Evolutionary conservation across 139 green algal genomes (phyloP).

Genomic region (Auxenochlorella protothecoides): DNA sequence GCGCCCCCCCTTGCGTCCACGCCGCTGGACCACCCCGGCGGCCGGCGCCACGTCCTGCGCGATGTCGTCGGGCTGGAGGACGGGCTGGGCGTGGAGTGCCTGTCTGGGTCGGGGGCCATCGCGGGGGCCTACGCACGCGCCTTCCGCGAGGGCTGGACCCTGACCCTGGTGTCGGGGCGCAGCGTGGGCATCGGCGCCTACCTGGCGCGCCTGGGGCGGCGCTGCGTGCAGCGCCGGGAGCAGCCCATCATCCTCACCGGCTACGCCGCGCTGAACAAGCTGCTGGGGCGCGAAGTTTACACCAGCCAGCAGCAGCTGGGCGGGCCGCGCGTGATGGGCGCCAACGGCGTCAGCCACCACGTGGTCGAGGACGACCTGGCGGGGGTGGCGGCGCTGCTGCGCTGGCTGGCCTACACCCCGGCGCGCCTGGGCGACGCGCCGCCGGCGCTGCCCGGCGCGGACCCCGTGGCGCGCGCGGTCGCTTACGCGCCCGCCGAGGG

Average conservation of each 20-base stretch:
- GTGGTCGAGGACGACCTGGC: conserved; percentile 89
- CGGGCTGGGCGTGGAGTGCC: conserved; percentile 93
- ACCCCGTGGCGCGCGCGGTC: conserved; percentile 54
- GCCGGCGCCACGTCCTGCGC: conserved; percentile 31
- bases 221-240: conserved; percentile 81
- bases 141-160: conserved; percentile 85
- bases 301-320: conserved; percentile 93
- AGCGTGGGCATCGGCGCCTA: conserved; percentile 98
- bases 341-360: conserved; percentile 90
- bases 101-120: conserved; percentile 90
- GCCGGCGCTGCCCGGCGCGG: conserved; percentile 43
- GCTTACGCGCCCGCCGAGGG: conserved; percentile 42
- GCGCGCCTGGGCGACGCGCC: conserved; percentile 38
- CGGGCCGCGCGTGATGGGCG: conserved; percentile 87
- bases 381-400: conserved; percentile 36
- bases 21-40: conserved; percentile 26
- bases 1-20: background rate
- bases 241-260: conserved; percentile 99
- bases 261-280: conserved; percentile 95
- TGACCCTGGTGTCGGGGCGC: conserved; percentile 82
- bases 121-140: conserved; percentile 58
- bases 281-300: conserved; percentile 92
- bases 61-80: conserved; percentile 93
- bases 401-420: conserved; percentile 68
- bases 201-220: conserved; percentile 84